Evolutionary conservation across 805 yeast species (phyloP).

Genomic region (Cyberlindnera sargentensis): DNA sequence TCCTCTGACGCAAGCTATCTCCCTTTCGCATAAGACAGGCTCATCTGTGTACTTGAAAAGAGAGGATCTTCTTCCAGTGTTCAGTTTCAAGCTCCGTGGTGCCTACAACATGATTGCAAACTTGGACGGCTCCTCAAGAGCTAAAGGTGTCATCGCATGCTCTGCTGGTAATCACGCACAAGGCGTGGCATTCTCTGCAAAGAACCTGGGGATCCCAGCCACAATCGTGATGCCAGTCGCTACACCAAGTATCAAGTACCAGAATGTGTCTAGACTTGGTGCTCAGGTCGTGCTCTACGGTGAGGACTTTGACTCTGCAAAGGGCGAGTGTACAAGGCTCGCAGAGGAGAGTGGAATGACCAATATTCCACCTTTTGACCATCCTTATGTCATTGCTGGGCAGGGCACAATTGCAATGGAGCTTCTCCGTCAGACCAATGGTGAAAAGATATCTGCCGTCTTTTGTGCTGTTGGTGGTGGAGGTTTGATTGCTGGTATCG

Average conservation of each 20-base stretch:
- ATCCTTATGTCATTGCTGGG: conserved; percentile 97
- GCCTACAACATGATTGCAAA: conserved; percentile 97
- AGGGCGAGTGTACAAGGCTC: conserved; percentile 76
- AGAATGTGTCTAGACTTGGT: conserved; percentile 88
- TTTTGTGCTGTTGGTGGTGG: conserved; percentile 97
- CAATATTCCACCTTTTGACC: conserved; percentile 97
- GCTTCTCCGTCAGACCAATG: conserved; percentile 76
- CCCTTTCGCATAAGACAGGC: conserved; percentile 67
- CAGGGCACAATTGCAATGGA: conserved; percentile 98
- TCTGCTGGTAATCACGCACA: conserved; percentile 99
- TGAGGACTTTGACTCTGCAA: conserved; percentile 93
- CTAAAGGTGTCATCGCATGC: conserved; percentile 91
- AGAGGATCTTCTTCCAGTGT: conserved; percentile 92
- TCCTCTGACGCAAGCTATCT: conserved; percentile 71
- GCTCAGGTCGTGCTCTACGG: conserved; percentile 91
- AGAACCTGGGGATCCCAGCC: conserved; percentile 78
- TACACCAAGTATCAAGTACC: conserved; percentile 90
- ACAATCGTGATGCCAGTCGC: conserved; percentile 98
- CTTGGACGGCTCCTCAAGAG: conserved; percentile 48
- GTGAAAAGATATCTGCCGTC: conserved; percentile 73
- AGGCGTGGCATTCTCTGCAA: conserved; percentile 94
- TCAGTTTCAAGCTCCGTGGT: conserved; percentile 93
- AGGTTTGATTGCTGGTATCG: conserved; percentile 88
- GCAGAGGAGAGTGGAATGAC: conserved; percentile 65
- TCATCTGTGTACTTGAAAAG: conserved; percentile 76